Evolutionary conservation across 345 rosid species (phyloP).

Genomic region (Arabidopsis arenosa): DNA sequence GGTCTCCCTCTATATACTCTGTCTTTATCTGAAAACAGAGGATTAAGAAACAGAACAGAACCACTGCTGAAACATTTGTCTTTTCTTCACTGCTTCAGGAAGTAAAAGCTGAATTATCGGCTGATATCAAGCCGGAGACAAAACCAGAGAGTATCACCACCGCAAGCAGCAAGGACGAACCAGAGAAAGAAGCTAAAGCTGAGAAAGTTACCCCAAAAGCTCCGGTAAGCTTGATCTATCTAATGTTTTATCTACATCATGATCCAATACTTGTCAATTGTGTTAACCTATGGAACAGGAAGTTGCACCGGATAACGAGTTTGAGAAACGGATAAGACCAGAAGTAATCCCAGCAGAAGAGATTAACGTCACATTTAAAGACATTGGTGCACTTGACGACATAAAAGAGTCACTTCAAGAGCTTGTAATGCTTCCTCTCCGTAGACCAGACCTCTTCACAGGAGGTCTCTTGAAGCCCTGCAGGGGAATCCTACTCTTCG

Average conservation of each 20-base stretch:
- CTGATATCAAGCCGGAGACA: conserved; percentile 47
- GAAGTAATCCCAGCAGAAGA: conserved; percentile 91
- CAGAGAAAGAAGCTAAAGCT: conserved; percentile 42
- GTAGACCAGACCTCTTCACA: conserved; percentile 84
- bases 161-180: conserved; percentile 55
- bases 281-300: conserved; percentile 52
- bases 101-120: conserved; percentile 36
- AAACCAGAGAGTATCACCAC: conserved; percentile 48
- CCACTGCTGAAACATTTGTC: not conserved
- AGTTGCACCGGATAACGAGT: conserved; percentile 85
- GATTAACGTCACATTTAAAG: conserved; percentile 71
- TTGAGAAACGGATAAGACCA: conserved; percentile 95
- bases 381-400: conserved; percentile 90
- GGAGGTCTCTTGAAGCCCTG: conserved; percentile 95
- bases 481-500: conserved; percentile 92
- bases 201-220: conserved; percentile 53
- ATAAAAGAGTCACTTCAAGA: conserved; percentile 93
- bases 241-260: not conserved
- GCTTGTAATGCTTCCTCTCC: conserved; percentile 94
- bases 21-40: conserved; percentile 11
- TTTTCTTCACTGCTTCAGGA: conserved; percentile 48
- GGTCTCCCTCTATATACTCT: conserved; percentile 26
- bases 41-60: not conserved
- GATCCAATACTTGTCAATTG: not conserved
- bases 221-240: conserved; percentile 47